Evolutionary conservation across 768 basidiomycete species (phyloP), one percentile per base, ranked within the genome.

Genomic region (Dacryopinax spathularia): DNA sequence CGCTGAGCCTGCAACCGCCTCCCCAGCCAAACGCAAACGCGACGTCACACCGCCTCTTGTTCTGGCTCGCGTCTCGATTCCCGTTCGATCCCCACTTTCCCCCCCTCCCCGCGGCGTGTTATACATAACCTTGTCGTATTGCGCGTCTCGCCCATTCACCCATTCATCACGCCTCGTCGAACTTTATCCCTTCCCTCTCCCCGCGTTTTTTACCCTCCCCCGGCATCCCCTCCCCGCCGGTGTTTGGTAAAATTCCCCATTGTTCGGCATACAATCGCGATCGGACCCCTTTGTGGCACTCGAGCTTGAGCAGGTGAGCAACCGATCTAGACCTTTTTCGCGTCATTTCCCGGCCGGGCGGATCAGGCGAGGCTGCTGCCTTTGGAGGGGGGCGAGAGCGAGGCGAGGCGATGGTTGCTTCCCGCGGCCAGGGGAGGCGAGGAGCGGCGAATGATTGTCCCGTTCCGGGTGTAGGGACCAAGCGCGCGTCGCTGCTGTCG

Each of bases 21-120:
- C 5, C 5, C 16, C 18, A 15, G 18, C 22, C 7, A 18, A 22
- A 41, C 18, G 39, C 39, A 41, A 41, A 22, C 39, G 39, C 39
- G 48, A 56, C 48, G 48, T 56, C 48, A 56, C 48, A 56, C 48
- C 29, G 48, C 48, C 48, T 56, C 29, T 56, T 41, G 39, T 41
- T 41, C 22, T 6, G 39, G 39, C 39, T 22, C 18, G 22, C 22
- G 18, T 18, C 18, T 41, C 39, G 39, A 56, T 27, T n/a, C n/a
- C n/a, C n/a, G n/a, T n/a, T n/a, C n/a, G n/a, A n/a, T n/a, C n/a
- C n/a, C n/a, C n/a, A n/a, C n/a, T n/a, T n/a, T n/a, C n/a, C n/a
- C n/a, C n/a, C n/a, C n/a, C n/a, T n/a, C 48, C 48, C 29, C 20
- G 3, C 13, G 25, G 48, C 6, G 13, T 29, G 4, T 7, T 22